Base-by-base conservation (phyloP, 148 eudicot genomes). In the Silene conica region DNA sequence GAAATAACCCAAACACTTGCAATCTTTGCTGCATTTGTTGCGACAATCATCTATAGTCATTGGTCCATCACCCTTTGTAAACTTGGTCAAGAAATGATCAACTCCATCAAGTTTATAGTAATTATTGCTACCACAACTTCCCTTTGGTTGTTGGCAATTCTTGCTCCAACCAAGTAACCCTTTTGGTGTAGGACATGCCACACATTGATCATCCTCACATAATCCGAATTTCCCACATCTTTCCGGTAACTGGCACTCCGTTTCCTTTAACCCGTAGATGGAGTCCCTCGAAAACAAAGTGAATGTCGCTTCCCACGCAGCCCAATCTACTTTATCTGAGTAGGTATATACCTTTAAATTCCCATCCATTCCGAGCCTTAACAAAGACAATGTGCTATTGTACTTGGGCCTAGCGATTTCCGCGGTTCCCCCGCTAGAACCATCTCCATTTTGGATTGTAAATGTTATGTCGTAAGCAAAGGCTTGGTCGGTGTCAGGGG, bases 1-100 rank as follows among this genome's bases (percentile, higher is more conserved):
- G 76, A 89, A 89, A 72, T 85, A 89, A 3, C 90, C 93, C 77
- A 78, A 55, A 20, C 90, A 87, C 83, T 85, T 89, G 70, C 93
- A 89, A 84, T 89, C 91, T 26, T 71, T 80, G 0, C 62, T 84
- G 48, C 93, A 89, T 68, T 84, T 89, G 20, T 56, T 69, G 10
- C 69, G 71, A 66, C 90, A 89, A 13, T 72, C 77, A 50, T 57
- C 70, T 45, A 70, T 76, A 71, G 74, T 81, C 25, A 82, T 78
- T 0, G 86, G 85, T 22, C 86, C 90, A 73, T 76, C 70, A 69
- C 90, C 93, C 21, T 58, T 80, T 0, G 81, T 84, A 68, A 66
- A 87, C 86, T 83, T 87, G 41, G 70, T 77, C 43, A 75, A 54
- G 56, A 83, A 80, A 76, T 89, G 89, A 48, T 87, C 88, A 19